phyloP scores from a whole-genome alignment of 164 flowering plant genomes.

The Aristolochia californica region DNA sequence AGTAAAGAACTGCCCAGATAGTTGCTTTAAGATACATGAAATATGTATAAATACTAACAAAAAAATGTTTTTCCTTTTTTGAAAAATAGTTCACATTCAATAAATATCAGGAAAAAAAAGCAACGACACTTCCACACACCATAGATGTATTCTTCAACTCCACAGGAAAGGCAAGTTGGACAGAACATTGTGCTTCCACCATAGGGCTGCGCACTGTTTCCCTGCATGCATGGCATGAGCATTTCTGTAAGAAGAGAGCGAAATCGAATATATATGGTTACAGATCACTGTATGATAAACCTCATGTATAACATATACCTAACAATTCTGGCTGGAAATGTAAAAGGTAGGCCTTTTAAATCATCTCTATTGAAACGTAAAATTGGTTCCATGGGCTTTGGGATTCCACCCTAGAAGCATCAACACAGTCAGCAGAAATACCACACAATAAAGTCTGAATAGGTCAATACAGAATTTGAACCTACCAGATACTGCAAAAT shows the following conservation, averaged over 20 bases:
- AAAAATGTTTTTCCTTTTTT: background rate
- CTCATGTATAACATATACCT: constrained; percentile 29
- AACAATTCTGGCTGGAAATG: constrained; percentile 52
- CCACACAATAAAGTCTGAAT: background rate
- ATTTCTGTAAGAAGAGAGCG: background rate
- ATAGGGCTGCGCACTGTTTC: constrained; percentile 86
- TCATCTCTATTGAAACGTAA: constrained; percentile 71
- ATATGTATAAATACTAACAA: background rate
- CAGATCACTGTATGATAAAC: background rate
- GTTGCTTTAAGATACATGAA: too few relatives aligned
- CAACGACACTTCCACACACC: constrained; percentile 27
- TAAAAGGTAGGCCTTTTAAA: constrained; percentile 77
- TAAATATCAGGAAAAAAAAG: background rate
- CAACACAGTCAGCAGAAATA: constrained; percentile 10
- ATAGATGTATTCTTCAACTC: constrained; percentile 68
- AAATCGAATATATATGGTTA: background rate
- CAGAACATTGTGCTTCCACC: constrained; percentile 96
- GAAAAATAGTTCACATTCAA: too few relatives aligned
- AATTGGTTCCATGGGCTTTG: constrained; percentile 57
- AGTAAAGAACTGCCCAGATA: too few relatives aligned
- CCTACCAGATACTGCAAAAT: constrained; percentile 79
- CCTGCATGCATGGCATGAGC: constrained; percentile 41
- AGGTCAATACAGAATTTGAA: constrained; percentile 1
- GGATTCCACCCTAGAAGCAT: constrained; percentile 78
- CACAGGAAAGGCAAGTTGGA: constrained; percentile 88